Percentiles rank a stretch among this genome's conserved stretches.
phyloP scores from a whole-genome alignment of 2,329 filamentous ascomycete species.

The Apiospora pterosperma region DNA sequence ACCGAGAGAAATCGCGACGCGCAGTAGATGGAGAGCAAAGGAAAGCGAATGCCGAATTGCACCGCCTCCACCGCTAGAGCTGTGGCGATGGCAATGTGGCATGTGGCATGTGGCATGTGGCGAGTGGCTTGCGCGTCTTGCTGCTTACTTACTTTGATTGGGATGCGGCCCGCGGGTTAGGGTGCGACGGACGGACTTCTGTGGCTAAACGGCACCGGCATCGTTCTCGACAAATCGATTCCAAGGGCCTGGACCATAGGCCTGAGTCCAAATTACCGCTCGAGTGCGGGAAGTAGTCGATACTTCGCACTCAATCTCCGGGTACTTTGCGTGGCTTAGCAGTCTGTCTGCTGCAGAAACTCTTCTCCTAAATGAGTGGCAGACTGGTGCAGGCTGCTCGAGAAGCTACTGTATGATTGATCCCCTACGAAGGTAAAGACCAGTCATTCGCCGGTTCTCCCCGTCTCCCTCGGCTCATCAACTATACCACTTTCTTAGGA shows the following conservation, averaged over 20 bases:
- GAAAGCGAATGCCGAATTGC: no score
- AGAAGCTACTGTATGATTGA: no score
- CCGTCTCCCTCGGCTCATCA: no score
- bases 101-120: not conserved
- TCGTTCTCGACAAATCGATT: not conserved
- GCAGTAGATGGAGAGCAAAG: not conserved
- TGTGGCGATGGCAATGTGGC: not conserved
- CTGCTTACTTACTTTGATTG: not conserved
- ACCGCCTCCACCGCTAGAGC: no score
- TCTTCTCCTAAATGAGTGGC: not conserved
- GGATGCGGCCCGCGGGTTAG: no score
- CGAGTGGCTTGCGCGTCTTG: not conserved
- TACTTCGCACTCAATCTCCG: not conserved
- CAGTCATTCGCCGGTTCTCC: no score
- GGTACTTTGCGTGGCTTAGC: not conserved
- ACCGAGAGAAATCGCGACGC: not conserved
- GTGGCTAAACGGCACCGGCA: conserved; percentile 1
- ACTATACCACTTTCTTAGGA: no score
- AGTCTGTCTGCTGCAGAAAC: not conserved
- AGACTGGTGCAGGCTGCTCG: no score
- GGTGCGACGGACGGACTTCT: no score
- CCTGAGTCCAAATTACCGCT: not conserved
- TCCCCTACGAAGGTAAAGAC: no score
- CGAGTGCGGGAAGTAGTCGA: not conserved
- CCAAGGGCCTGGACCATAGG: not conserved